phyloP scores from a whole-genome alignment of 2,329 filamentous ascomycete species.

The Pyricularia grisea region DNA sequence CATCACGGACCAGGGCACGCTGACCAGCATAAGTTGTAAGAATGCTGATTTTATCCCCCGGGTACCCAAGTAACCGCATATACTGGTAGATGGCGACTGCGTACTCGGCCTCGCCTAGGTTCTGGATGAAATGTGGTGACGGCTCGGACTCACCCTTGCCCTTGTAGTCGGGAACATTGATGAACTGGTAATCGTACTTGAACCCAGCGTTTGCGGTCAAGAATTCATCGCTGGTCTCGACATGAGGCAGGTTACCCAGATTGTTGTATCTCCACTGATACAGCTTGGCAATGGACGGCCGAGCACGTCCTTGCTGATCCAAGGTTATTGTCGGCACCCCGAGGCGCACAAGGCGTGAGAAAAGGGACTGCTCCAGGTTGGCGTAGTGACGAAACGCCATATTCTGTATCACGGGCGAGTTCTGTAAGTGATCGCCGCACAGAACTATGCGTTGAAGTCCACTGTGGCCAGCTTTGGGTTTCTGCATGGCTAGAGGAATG shows the following conservation, averaged over 20 bases:
- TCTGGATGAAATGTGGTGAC: conserved; percentile 90
- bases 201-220: conserved; percentile 81
- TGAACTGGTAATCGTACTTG: conserved; percentile 91
- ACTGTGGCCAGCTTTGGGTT: conserved; percentile 61
- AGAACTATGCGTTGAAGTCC: conserved; percentile 81
- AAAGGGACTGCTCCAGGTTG: conserved; percentile 92
- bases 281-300: conserved; percentile 76
- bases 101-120: conserved; percentile 94
- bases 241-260: conserved; percentile 69
- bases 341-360: conserved; percentile 80
- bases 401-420: conserved; percentile 92
- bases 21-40: conserved; percentile 92
- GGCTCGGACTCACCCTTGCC: conserved; percentile 82
- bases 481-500: conserved; percentile 88
- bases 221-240: conserved; percentile 63
- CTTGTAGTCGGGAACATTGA: conserved; percentile 90
- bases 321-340: conserved; percentile 87
- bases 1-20: conserved; percentile 76
- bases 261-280: conserved; percentile 90
- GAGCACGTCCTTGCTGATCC: conserved; percentile 86
- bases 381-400: conserved; percentile 90
- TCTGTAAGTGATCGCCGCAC: conserved; percentile 92
- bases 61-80: conserved; percentile 92
- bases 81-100: conserved; percentile 93
- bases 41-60: conserved; percentile 74